These are phyloP conservation scores for Ormosia semicastrata DNA, from an alignment of 306 rosid species.

Conservation along the genomic window DNA sequence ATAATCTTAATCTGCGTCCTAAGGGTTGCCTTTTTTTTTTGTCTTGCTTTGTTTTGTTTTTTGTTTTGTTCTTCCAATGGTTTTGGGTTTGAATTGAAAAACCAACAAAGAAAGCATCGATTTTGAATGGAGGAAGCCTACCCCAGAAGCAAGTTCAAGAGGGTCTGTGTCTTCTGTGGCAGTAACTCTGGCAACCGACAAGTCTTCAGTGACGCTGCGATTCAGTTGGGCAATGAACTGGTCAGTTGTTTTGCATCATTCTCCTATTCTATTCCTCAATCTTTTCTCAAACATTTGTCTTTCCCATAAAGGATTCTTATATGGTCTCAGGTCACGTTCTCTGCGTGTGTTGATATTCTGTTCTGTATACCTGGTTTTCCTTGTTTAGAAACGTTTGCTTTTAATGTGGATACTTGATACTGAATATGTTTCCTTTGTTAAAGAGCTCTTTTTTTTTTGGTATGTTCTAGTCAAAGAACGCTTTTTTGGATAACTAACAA, in stretches of 20 bases:
- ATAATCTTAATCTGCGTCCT: slow-evolving; percentile 18
- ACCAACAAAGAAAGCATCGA: slow-evolving; percentile 23
- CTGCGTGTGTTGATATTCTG: background rate
- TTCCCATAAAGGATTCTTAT: background rate
- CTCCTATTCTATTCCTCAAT: slow-evolving; percentile 12
- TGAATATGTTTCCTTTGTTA: slow-evolving; percentile 10
- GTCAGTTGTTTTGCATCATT: slow-evolving; percentile 39
- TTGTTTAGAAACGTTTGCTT: slow-evolving; percentile 6
- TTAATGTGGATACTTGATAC: background rate
- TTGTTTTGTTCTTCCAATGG: slow-evolving; percentile 28
- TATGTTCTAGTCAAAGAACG: background rate
- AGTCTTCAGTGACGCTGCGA: slow-evolving; percentile 81
- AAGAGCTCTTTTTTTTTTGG: background rate
- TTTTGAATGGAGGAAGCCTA: slow-evolving; percentile 67
- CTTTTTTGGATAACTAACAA: background rate
- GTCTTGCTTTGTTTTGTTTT: background rate
- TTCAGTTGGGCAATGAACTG: slow-evolving; percentile 86
- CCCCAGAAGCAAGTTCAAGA: slow-evolving; percentile 65
- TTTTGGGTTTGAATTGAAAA: slow-evolving; percentile 32
- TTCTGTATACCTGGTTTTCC: slow-evolving; percentile 21
- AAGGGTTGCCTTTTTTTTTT: slow-evolving; percentile 20
- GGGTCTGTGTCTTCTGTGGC: slow-evolving; percentile 90
- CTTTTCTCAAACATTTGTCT: background rate
- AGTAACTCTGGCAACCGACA: slow-evolving; percentile 84
- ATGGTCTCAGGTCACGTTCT: background rate